A percentile compares a stretch with the other conserved stretches of the same genome.
Conservation (phyloP, 257 asterid species). For the Ilex asprella region DNA sequence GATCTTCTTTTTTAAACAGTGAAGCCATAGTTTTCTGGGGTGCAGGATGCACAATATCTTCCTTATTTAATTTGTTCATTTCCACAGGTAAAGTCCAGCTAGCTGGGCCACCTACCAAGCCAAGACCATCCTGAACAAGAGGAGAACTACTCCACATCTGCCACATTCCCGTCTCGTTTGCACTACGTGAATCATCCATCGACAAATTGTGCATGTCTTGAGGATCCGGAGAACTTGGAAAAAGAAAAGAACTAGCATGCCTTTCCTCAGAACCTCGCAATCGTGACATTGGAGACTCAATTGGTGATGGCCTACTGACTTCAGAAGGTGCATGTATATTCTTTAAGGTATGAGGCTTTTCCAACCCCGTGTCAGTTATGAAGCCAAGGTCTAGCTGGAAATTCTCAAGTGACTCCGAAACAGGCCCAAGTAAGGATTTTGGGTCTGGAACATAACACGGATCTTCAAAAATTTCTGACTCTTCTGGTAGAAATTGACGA, state of each 20-base stretch:
- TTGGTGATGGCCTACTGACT: slow-evolving; percentile 72
- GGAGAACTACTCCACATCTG: slow-evolving; percentile 96
- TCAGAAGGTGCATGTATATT: slow-evolving; percentile 43
- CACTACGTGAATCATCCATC: slow-evolving; percentile 26
- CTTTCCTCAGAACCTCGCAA: slow-evolving; percentile 67
- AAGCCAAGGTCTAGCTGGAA: slow-evolving; percentile 77
- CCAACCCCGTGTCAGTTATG: slow-evolving; percentile 43
- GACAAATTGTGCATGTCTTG: slow-evolving; percentile 28
- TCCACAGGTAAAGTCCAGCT: slow-evolving; percentile 71
- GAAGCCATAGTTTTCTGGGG: slow-evolving; percentile 95
- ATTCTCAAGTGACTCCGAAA: slow-evolving; percentile 88
- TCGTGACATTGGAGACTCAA: slow-evolving; percentile 83
- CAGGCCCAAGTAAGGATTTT: slow-evolving; percentile 87
- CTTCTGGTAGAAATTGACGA: slow-evolving; percentile 63
- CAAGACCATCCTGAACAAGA: slow-evolving; percentile 73
- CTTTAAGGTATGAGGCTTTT: slow-evolving; percentile 45
- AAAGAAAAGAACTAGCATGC: slow-evolving; percentile 34
- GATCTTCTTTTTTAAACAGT: slow-evolving; percentile 75
- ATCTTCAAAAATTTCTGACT: slow-evolving; percentile 79
- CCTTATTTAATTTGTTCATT: slow-evolving; percentile 43
- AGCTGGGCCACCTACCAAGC: slow-evolving; percentile 59
- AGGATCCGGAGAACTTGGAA: slow-evolving; percentile 33
- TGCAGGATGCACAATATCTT: slow-evolving; percentile 42
- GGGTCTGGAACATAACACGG: slow-evolving; percentile 97
- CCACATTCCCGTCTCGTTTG: slow-evolving; percentile 57